Base-by-base conservation (phyloP, 192 early-diverging fungal genomes). In the Coemansia sp. region DNA sequence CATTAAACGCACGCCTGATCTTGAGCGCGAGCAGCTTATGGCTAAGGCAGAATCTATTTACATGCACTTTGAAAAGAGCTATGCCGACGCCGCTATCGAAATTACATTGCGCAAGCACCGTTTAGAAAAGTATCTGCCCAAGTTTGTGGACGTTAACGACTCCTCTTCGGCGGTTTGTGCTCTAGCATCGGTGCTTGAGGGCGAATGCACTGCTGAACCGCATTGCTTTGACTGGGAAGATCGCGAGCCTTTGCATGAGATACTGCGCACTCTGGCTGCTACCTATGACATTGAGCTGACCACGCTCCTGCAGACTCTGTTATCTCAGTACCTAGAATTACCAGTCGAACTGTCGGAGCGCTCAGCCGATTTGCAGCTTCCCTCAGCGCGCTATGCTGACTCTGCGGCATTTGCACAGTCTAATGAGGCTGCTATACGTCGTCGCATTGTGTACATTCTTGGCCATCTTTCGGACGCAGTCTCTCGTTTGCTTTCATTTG, bases 361-460 rank as follows among this genome's bases (percentile, higher is more conserved):
- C 33, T 31, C 63, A 9, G 50, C 43, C 13, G 52, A 51, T 26
- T 46, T 60, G 19, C 59, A 51, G 42, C 59, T 77, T 11, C 73
- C 73, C 8, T 77, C 73, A 16, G 55, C 57, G 5, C 59, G 73
- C 8, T 77, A 70, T 46, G 68, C 59, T 14, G 59, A 57, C 14
- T 58, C 63, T 11, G 47, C 70, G 28, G 55, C 59, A 15, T 40
- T 43, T 19, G 38, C 50, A 20, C 55, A 68, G 51, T 74, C 71
- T 44, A 30, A 42, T 43, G 70, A 82, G 65, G 53, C 69, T 20
- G 28, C 59, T 5, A 33, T 83, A 21, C 83, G 82, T 23, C 65
- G 68, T 21, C 70, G 80, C 5, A 72, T 87, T 36, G 30, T 80
- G 49, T 82, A 80, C 49, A 74, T 86, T 8, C 68, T 86, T 14